Conservation (phyloP, 768 basidiomycete genomes). For the Panaeolus cyanescens region DNA sequence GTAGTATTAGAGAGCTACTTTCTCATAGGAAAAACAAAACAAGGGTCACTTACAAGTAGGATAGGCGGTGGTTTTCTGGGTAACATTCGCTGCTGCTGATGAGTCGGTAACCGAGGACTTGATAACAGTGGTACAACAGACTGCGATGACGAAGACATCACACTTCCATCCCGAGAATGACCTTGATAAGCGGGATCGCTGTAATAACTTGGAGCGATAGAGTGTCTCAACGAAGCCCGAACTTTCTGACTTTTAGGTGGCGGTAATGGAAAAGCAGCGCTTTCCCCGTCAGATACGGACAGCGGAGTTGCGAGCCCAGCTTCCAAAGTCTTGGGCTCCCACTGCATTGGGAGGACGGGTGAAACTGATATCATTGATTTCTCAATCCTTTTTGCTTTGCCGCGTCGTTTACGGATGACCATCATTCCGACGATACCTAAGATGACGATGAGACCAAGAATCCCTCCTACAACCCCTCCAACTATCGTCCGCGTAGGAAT, state of each 20-base stretch:
- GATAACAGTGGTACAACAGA: slow-evolving; percentile 28
- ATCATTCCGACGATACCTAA: slow-evolving; percentile 20
- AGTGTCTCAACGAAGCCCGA: slow-evolving; percentile 22
- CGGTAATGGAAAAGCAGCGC: slow-evolving; percentile 26
- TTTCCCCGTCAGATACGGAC: slow-evolving; percentile 12
- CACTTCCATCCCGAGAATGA: slow-evolving; percentile 22
- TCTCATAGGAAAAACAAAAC: not conserved
- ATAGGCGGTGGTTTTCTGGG: slow-evolving; percentile 19
- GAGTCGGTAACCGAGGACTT: slow-evolving; percentile 14
- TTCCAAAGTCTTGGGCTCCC: slow-evolving; percentile 28
- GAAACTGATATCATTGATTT: slow-evolving; percentile 27
- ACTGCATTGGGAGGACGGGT: slow-evolving; percentile 35
- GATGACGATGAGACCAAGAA: slow-evolving; percentile 27
- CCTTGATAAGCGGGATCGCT: slow-evolving; percentile 27
- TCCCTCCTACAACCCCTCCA: slow-evolving; percentile 25
- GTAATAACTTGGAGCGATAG: slow-evolving; percentile 43
- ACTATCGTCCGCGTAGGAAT: slow-evolving; percentile 23
- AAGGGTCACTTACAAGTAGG: not conserved
- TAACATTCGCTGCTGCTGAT: slow-evolving; percentile 7
- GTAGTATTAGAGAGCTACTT: slow-evolving; percentile 13
- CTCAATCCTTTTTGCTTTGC: slow-evolving; percentile 20
- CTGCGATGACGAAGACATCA: slow-evolving; percentile 24
- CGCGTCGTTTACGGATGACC: slow-evolving; percentile 25
- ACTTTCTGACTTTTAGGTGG: slow-evolving; percentile 13
- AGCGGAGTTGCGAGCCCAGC: slow-evolving; percentile 18